phyloP scores from a whole-genome alignment of 2,329 filamentous ascomycete genomes.

The Davidsoniella virescens region DNA sequence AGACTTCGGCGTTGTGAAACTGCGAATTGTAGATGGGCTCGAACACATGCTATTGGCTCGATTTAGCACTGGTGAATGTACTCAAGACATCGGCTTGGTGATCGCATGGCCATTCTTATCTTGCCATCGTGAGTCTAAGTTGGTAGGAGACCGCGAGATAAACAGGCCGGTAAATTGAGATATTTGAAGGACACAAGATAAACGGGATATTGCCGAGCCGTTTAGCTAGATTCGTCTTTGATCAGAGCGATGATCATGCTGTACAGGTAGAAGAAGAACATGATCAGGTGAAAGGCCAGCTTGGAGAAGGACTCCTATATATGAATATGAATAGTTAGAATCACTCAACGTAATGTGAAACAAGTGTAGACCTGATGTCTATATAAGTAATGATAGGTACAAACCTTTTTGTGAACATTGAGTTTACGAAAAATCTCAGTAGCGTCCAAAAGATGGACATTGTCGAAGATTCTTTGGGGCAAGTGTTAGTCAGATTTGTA shows the following conservation, averaged over 20 bases:
- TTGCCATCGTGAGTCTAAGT: too few relatives aligned
- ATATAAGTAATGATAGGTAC: not conserved
- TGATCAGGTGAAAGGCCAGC: constrained; percentile 93
- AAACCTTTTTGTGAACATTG: constrained; percentile 96
- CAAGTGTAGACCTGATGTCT: too few relatives aligned
- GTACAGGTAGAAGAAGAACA: constrained; percentile 99
- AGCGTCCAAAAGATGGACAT: constrained; percentile 89
- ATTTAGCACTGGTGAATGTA: too few relatives aligned
- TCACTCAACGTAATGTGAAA: too few relatives aligned
- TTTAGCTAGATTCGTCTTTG: constrained; percentile 77
- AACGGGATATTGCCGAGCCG: not conserved
- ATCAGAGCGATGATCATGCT: constrained; percentile 97
- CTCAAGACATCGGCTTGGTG: too few relatives aligned
- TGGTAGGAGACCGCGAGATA: too few relatives aligned
- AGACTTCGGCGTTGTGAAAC: too few relatives aligned
- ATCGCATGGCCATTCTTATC: too few relatives aligned
- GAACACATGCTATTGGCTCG: too few relatives aligned
- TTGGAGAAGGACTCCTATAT: constrained; percentile 92
- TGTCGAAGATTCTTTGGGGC: constrained; percentile 67
- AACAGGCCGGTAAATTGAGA: not conserved
- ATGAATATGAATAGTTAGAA: not conserved
- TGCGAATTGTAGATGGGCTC: too few relatives aligned
- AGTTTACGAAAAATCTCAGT: constrained; percentile 99
- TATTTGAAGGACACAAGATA: not conserved
- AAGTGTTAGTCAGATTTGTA: constrained; percentile 15